Evolutionary conservation across 2,329 filamentous ascomycete species (phyloP).

Genomic region (Colletotrichum theobromicola): DNA sequence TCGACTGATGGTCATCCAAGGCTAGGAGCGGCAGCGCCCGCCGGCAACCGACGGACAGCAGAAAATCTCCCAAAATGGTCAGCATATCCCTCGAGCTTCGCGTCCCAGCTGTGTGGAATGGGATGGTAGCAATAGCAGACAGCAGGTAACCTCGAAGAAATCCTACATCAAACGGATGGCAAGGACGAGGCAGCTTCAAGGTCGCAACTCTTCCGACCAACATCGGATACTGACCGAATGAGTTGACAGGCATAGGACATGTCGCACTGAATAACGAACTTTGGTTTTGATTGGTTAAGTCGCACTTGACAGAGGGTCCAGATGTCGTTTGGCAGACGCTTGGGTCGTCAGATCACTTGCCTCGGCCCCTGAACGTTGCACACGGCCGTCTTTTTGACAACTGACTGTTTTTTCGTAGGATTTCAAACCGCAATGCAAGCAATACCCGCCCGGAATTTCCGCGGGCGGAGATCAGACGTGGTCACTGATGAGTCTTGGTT

Average conservation of each 20-base stretch:
- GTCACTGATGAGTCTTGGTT: neutral
- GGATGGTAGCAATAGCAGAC: neutral
- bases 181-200: neutral
- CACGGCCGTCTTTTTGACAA: neutral
- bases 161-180: neutral
- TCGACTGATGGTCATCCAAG: neutral
- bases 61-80: neutral
- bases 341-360: neutral
- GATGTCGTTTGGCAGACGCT: neutral
- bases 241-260: neutral
- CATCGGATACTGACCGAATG: neutral
- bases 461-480: neutral
- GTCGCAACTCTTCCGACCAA: neutral
- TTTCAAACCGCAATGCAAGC: neutral
- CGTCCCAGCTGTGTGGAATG: neutral
- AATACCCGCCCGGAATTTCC: neutral
- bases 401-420: neutral
- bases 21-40: neutral
- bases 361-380: neutral
- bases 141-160: neutral
- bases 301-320: neutral
- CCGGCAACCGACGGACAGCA: neutral
- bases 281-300: neutral
- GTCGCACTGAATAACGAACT: neutral
- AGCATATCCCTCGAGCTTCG: neutral